Conservation (phyloP, 208 protist genomes). For the Trypanosoma platydactyli region DNA sequence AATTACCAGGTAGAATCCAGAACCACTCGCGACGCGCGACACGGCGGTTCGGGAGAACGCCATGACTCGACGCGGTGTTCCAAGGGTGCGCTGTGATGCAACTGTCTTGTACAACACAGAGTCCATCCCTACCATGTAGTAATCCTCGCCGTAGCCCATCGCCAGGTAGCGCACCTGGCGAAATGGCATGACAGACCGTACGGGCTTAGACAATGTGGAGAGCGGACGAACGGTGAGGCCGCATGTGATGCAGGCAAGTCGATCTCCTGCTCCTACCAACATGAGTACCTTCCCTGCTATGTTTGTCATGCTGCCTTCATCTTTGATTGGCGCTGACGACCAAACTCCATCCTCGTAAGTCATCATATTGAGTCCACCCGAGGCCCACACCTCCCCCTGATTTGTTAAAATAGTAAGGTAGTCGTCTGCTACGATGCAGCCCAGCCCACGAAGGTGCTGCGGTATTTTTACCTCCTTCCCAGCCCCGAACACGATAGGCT, state of each 20-base stretch:
- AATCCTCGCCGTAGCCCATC: conserved; percentile 81
- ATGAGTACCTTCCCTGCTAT: conserved; percentile 71
- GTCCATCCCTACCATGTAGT: conserved; percentile 88
- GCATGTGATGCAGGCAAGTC: conserved; percentile 70
- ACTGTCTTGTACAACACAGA: conserved; percentile 86
- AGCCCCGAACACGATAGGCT: conserved; percentile 80
- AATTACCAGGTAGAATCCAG: conserved; percentile 79
- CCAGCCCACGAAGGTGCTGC: conserved; percentile 62
- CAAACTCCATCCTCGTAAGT: conserved; percentile 17
- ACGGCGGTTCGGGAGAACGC: conserved; percentile 68
- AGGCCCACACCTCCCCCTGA: conserved; percentile 85
- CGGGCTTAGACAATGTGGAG: conserved; percentile 69
- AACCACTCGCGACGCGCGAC: conserved; percentile 77
- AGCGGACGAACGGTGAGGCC: conserved; percentile 79
- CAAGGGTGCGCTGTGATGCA: conserved; percentile 58
- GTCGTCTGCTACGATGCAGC: conserved; percentile 80
- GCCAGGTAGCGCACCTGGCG: conserved; percentile 77
- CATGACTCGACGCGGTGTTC: conserved; percentile 86
- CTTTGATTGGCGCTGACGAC: conserved; percentile 45
- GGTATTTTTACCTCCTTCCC: conserved; percentile 78
- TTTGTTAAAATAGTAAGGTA: conserved; percentile 89
- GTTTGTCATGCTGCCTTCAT: conserved; percentile 62
- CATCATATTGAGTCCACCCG: conserved; percentile 60
- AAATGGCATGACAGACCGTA: conserved; percentile 71
- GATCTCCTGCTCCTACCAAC: conserved; percentile 67